phyloP scores from a whole-genome alignment of 2,329 filamentous ascomycete genomes.

The Claviceps purpurea region DNA sequence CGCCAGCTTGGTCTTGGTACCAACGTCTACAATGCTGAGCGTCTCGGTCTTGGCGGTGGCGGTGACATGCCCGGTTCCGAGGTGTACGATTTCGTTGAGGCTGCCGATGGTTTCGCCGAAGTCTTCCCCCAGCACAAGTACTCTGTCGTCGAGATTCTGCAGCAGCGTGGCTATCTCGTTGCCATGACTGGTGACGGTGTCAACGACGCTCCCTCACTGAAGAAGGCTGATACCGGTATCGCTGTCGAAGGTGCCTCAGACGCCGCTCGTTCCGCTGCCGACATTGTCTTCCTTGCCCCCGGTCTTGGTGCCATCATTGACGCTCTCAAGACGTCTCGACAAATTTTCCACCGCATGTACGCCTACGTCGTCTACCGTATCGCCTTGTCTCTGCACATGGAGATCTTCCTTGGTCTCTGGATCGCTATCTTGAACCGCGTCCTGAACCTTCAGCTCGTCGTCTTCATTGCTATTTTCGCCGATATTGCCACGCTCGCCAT shows the following conservation, averaged over 20 bases:
- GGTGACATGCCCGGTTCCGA: slow-evolving; percentile 90
- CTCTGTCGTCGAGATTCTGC: slow-evolving; percentile 83
- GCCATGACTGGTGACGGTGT: slow-evolving; percentile 96
- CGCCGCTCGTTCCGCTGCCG: slow-evolving; percentile 78
- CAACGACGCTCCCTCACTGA: slow-evolving; percentile 83
- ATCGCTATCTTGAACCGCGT: slow-evolving; percentile 76
- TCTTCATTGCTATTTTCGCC: slow-evolving; percentile 91
- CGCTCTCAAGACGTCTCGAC: slow-evolving; percentile 80
- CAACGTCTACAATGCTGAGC: slow-evolving; percentile 89
- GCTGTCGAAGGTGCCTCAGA: slow-evolving; percentile 87
- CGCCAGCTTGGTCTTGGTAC: slow-evolving; percentile 84
- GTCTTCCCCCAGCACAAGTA: slow-evolving; percentile 95
- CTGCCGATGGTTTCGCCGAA: slow-evolving; percentile 87
- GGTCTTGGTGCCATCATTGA: slow-evolving; percentile 88
- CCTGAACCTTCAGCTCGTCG: slow-evolving; percentile 74
- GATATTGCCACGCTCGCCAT: slow-evolving; percentile 87
- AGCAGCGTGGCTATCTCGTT: slow-evolving; percentile 85
- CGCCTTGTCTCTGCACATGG: slow-evolving; percentile 77
- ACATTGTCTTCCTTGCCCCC: slow-evolving; percentile 87
- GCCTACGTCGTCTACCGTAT: slow-evolving; percentile 94
- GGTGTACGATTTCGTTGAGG: slow-evolving; percentile 91
- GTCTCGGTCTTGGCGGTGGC: slow-evolving; percentile 76
- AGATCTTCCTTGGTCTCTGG: slow-evolving; percentile 86
- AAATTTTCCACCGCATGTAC: slow-evolving; percentile 96
- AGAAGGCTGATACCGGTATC: slow-evolving; percentile 94